Evolutionary conservation across 306 rosid species (phyloP).

Genomic region (Astragalus membranaceus): DNA sequence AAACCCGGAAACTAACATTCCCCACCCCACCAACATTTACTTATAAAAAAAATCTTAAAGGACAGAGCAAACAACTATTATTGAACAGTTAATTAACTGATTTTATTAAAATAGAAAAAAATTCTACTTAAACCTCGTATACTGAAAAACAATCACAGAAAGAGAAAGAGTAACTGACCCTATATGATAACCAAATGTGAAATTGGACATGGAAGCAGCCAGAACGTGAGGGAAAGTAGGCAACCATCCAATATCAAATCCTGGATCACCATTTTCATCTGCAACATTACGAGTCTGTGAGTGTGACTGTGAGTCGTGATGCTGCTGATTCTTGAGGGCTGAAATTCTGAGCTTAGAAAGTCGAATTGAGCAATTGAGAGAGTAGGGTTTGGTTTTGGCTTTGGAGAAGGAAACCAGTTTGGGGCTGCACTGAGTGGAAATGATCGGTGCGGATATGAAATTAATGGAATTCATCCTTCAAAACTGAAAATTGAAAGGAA

Average conservation of each 20-base stretch:
- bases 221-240: conserved; percentile 74
- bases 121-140: background rate
- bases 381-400: background rate
- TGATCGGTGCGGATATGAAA: conserved; percentile 7
- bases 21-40: too few relatives aligned
- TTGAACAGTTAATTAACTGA: background rate
- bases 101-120: background rate
- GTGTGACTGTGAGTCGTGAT: background rate
- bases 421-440: background rate
- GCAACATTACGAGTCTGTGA: conserved; percentile 10
- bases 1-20: too few relatives aligned
- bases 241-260: conserved; percentile 58
- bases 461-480: conserved; percentile 13
- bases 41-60: too few relatives aligned
- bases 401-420: background rate
- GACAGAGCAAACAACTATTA: background rate
- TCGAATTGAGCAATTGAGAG: conserved; percentile 11
- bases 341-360: conserved; percentile 18
- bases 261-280: conserved; percentile 25
- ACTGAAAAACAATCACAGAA: background rate
- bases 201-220: conserved; percentile 74
- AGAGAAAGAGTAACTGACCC: conserved; percentile 44
- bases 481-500: background rate
- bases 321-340: conserved; percentile 38
- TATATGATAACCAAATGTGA: conserved; percentile 82